Evolutionary conservation across 257 asterid genomes (phyloP).

Genomic region (Primulina tabacum): DNA sequence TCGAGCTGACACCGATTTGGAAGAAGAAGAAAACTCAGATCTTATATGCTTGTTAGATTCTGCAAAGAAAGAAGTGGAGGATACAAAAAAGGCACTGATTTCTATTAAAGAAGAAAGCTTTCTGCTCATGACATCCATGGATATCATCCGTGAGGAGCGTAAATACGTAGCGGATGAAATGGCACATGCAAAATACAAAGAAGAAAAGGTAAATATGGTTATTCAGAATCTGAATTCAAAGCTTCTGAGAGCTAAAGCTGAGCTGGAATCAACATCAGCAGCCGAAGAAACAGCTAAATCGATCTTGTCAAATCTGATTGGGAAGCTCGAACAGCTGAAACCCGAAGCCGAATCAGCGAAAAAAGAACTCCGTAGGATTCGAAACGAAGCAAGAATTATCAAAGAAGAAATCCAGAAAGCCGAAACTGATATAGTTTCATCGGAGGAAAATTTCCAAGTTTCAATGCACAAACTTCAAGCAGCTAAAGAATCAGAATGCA

Average conservation of each 20-base stretch:
- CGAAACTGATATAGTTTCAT: slow-evolving; percentile 48
- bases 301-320: slow-evolving; percentile 44
- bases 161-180: slow-evolving; percentile 47
- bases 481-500: slow-evolving; percentile 62
- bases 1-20: slow-evolving; percentile 13
- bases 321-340: slow-evolving; percentile 49
- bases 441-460: slow-evolving; percentile 57
- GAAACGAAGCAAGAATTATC: slow-evolving; percentile 46
- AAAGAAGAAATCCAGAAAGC: slow-evolving; percentile 50
- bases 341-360: slow-evolving; percentile 52
- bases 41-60: slow-evolving; percentile 33
- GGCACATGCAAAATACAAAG: slow-evolving; percentile 44
- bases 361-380: slow-evolving; percentile 38
- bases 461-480: slow-evolving; percentile 57
- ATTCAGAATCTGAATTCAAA: slow-evolving; percentile 64
- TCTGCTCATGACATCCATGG: slow-evolving; percentile 82
- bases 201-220: slow-evolving; percentile 45
- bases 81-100: slow-evolving; percentile 44
- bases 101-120: slow-evolving; percentile 51
- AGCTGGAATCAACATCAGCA: slow-evolving; percentile 58
- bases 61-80: slow-evolving; percentile 47
- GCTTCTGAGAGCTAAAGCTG: slow-evolving; percentile 62
- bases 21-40: slow-evolving; percentile 17
- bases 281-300: slow-evolving; percentile 58
- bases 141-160: slow-evolving; percentile 57